These are phyloP conservation scores for Lipomyces chichibuensis DNA, from an alignment of 805 yeast species.

Conservation along the genomic window DNA sequence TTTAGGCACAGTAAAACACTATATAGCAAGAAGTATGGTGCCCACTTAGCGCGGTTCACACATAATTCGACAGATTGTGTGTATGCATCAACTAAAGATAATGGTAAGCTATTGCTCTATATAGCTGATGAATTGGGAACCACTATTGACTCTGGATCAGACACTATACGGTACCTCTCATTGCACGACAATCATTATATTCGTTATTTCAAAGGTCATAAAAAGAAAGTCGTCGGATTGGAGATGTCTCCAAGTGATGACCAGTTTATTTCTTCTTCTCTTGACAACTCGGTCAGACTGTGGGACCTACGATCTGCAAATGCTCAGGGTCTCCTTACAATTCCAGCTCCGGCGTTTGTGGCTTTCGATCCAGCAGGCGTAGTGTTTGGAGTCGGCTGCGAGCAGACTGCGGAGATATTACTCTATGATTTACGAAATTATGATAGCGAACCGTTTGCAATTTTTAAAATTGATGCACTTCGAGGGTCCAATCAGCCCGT, in stretches of 20 bases:
- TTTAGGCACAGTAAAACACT: slow-evolving; percentile 56
- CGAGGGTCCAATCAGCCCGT: slow-evolving; percentile 27
- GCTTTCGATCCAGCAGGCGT: slow-evolving; percentile 85
- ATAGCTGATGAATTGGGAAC: not conserved
- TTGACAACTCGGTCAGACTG: slow-evolving; percentile 76
- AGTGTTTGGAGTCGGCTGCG: slow-evolving; percentile 70
- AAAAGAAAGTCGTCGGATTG: slow-evolving; percentile 68
- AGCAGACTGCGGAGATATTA: slow-evolving; percentile 51
- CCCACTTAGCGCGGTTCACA: slow-evolving; percentile 82
- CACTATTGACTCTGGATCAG: slow-evolving; percentile 20
- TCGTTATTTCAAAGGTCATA: slow-evolving; percentile 87
- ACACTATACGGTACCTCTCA: slow-evolving; percentile 67
- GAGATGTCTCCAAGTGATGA: slow-evolving; percentile 74
- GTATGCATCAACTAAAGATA: slow-evolving; percentile 81
- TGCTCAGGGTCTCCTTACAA: slow-evolving; percentile 63
- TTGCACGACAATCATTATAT: slow-evolving; percentile 76
- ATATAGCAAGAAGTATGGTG: slow-evolving; percentile 88
- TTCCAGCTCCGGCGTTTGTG: slow-evolving; percentile 58
- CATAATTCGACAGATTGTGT: slow-evolving; percentile 72
- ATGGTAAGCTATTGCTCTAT: slow-evolving; percentile 51
- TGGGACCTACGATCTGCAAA: slow-evolving; percentile 82
- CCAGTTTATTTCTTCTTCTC: slow-evolving; percentile 64
- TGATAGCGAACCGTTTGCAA: slow-evolving; percentile 60
- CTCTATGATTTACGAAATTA: slow-evolving; percentile 65
- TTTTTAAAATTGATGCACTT: slow-evolving; percentile 48